A percentile compares a stretch with the other conserved stretches of the same genome.
These are phyloP conservation scores for Zoysia japonica DNA, from an alignment of 176 grass and related monocot species.

Conservation along the genomic window DNA sequence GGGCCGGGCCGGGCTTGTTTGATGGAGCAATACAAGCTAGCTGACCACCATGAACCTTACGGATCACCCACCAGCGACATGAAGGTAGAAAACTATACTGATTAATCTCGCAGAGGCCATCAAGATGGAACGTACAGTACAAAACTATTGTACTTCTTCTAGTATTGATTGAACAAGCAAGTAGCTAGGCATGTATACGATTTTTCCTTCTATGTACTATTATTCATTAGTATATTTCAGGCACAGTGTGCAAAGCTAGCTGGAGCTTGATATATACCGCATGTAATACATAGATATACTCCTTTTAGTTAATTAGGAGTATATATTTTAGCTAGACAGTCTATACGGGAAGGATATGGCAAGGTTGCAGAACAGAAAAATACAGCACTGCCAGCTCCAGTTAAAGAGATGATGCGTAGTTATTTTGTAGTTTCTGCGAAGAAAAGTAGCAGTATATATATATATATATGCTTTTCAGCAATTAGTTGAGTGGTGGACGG, in stretches of 20 bases:
- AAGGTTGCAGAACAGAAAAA: neutral
- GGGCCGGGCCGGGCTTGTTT: no score
- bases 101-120: neutral
- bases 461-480: no score
- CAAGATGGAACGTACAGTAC: slow-evolving; percentile 22
- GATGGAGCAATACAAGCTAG: neutral
- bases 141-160: slow-evolving; percentile 21
- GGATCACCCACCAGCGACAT: neutral
- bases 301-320: neutral
- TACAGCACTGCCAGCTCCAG: neutral
- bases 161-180: slow-evolving; percentile 13
- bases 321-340: neutral
- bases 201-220: slow-evolving; percentile 13
- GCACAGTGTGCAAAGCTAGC: slow-evolving; percentile 35
- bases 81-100: no score
- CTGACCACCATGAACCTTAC: neutral
- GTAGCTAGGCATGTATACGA: neutral
- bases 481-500: neutral
- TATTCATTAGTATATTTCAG: slow-evolving; percentile 24
- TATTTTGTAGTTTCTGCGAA: neutral
- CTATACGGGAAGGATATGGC: neutral
- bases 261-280: slow-evolving; percentile 19
- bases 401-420: neutral
- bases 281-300: neutral
- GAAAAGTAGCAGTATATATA: neutral